Evolutionary conservation across 768 basidiomycete species (phyloP).

Genomic region (Podaxis pistillaris): DNA sequence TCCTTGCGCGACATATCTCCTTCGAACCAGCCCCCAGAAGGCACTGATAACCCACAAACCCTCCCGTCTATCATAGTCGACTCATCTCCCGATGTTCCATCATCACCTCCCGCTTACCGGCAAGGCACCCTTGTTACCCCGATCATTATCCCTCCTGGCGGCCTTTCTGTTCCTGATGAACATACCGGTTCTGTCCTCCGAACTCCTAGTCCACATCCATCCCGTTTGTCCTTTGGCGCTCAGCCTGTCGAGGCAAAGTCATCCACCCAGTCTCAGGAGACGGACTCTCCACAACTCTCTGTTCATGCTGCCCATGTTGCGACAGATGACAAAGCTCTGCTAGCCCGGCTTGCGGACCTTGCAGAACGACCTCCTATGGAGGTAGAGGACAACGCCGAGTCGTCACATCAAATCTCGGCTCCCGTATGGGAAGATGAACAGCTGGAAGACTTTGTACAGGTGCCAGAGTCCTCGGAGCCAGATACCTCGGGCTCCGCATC

Average conservation of each 20-base stretch:
- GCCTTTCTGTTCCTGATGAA: conserved; percentile 17
- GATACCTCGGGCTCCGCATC: conserved; percentile 17
- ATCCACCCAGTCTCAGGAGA: conserved; percentile 12
- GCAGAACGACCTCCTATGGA: conserved; percentile 52
- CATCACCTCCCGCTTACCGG: conserved; percentile 43
- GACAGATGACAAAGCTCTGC: conserved; percentile 60
- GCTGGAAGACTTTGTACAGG: conserved; percentile 32
- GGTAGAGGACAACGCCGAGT: conserved; percentile 16
- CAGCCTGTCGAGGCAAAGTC: conserved; percentile 9
- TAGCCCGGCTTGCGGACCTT: conserved; percentile 49
- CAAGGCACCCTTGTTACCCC: conserved; percentile 22
- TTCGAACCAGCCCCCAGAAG: not conserved
- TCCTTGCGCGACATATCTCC: conserved; percentile 16
- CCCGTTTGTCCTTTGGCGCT: conserved; percentile 20
- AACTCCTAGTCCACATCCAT: conserved; percentile 19
- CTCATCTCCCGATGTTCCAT: conserved; percentile 17
- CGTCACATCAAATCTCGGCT: conserved; percentile 36
- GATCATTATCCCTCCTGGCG: conserved; percentile 18
- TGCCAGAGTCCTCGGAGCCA: conserved; percentile 11
- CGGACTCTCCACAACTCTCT: conserved; percentile 18
- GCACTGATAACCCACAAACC: not conserved
- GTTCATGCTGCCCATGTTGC: conserved; percentile 55
- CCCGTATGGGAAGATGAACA: conserved; percentile 56
- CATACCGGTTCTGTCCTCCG: conserved; percentile 13
- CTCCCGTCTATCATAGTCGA: conserved; percentile 17